Conservation (phyloP, 2,329 filamentous ascomycete species). For the Cercospora sp. region DNA sequence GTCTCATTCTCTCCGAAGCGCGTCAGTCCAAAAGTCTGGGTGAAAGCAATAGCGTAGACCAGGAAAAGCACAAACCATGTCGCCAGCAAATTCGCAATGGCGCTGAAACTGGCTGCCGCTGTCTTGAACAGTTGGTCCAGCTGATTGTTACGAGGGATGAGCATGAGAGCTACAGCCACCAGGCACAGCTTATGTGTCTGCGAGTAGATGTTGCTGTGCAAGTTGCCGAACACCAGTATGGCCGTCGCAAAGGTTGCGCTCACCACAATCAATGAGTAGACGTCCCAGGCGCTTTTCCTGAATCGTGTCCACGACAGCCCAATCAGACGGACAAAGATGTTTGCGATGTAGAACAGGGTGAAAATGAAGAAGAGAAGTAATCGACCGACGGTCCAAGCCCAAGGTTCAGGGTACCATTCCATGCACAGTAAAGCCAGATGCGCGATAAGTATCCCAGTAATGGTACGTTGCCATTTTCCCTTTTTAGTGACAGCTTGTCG, state of each 20-base stretch:
- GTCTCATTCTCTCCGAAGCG: slow-evolving; percentile 73
- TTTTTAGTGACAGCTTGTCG: slow-evolving; percentile 91
- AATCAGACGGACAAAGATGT: slow-evolving; percentile 78
- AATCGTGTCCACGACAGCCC: slow-evolving; percentile 92
- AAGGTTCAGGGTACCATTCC: slow-evolving; percentile 78
- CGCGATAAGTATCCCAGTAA: slow-evolving; percentile 76
- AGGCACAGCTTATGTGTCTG: slow-evolving; percentile 93
- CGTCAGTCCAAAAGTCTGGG: slow-evolving; percentile 92
- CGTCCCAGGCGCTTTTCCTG: slow-evolving; percentile 88
- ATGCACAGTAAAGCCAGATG: slow-evolving; percentile 81
- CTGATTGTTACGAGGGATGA: slow-evolving; percentile 95
- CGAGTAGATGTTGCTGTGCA: slow-evolving; percentile 60
- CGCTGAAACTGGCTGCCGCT: slow-evolving; percentile 85
- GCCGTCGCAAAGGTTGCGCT: slow-evolving; percentile 78
- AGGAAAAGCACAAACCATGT: slow-evolving; percentile 98
- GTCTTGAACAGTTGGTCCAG: slow-evolving; percentile 99
- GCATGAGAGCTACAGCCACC: slow-evolving; percentile 80
- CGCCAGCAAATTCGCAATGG: slow-evolving; percentile 86
- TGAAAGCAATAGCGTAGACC: slow-evolving; percentile 93
- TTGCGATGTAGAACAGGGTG: slow-evolving; percentile 77
- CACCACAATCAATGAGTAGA: slow-evolving; percentile 81
- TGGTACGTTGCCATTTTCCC: slow-evolving; percentile 82
- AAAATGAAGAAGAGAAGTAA: slow-evolving; percentile 67
- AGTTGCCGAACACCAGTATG: slow-evolving; percentile 68
- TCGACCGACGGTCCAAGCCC: slow-evolving; percentile 68